Base-by-base conservation (phyloP, 768 basidiomycete genomes). In the Hypsizygus marmoreus region DNA sequence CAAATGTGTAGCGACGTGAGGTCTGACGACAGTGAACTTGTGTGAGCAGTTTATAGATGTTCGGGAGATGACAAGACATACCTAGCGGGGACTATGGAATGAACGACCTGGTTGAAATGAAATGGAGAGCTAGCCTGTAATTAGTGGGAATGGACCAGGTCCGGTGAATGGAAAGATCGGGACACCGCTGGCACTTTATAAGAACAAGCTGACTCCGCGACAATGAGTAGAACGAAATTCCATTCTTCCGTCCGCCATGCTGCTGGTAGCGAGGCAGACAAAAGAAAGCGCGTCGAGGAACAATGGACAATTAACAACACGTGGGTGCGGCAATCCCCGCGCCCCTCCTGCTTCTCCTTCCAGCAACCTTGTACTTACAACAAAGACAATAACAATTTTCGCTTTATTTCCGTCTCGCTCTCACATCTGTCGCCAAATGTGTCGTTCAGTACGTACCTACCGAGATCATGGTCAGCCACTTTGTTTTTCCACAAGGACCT, bases 111-210 rank as follows among this genome's bases (percentile, higher is more conserved):
- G 24, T 20, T 39, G 35, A 34, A 33, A 36, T 25, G 40, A 37
- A 45, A 49, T 25, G 26, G 38, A 41, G 40, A 42, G 40, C 51
- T 41, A 36, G 53, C 4, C 45, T 8, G 23, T 47, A 40, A 32
- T 39, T 41, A 41, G 40, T 38, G 49, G 45, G 58, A 63, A 62
- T 59, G 62, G 55, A 36, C 43, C 51, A 55, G 61, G 65, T 65
- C 62, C 63, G 53, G 36, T 54, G 30, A 40, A 47, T 28, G 29
- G 19, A 41, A 38, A 40, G 29, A 28, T n/a, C 20, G 13, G 24
- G 31, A 29, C 9, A 41, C 20, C 29, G 23, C 17, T 30, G 40
- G 36, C 20, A 23, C 26, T 45, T 55, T 55, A 50, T 55, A 55
- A 31, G 35, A 35, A 32, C 30, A 49, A 49, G 25, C 25, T 17